These are phyloP conservation scores for Trametes punicea DNA, from an alignment of 768 basidiomycete genomes.

Conservation along the genomic window DNA sequence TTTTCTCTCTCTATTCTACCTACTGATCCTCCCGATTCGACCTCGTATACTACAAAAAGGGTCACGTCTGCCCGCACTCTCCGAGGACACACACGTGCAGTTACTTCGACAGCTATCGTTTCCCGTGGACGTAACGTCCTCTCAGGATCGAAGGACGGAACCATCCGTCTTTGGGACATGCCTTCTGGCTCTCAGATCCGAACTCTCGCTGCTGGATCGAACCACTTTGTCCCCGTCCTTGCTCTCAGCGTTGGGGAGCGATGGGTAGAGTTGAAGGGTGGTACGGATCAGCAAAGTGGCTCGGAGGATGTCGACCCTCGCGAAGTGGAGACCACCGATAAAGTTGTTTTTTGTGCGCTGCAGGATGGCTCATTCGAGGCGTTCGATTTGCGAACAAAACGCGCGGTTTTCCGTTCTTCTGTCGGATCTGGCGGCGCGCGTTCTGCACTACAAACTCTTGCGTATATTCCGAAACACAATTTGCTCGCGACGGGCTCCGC, in stretches of 20 bases:
- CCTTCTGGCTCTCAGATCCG: slow-evolving; percentile 47
- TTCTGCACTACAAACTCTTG: slow-evolving; percentile 41
- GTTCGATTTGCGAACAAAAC: slow-evolving; percentile 48
- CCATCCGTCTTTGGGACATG: slow-evolving; percentile 72
- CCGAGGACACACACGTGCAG: slow-evolving; percentile 59
- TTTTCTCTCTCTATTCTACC: slow-evolving; percentile 65
- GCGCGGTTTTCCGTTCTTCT: slow-evolving; percentile 28
- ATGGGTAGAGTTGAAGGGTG: slow-evolving; percentile 27
- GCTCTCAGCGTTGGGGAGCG: slow-evolving; percentile 45
- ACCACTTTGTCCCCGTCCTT: slow-evolving; percentile 39
- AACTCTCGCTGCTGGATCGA: slow-evolving; percentile 36
- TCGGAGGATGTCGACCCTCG: slow-evolving; percentile 22
- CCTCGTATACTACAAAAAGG: slow-evolving; percentile 25
- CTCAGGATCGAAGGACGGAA: slow-evolving; percentile 65
- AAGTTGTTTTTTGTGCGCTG: slow-evolving; percentile 52
- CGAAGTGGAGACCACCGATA: slow-evolving; percentile 47
- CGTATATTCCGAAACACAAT: slow-evolving; percentile 38
- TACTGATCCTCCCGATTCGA: slow-evolving; percentile 40
- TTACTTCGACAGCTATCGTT: slow-evolving; percentile 64
- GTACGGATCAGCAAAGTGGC: slow-evolving; percentile 14
- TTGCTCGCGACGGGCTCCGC: slow-evolving; percentile 59
- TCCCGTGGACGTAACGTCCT: slow-evolving; percentile 64
- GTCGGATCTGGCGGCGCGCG: slow-evolving; percentile 26
- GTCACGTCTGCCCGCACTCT: slow-evolving; percentile 57
- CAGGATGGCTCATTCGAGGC: slow-evolving; percentile 52